Evolutionary conservation across 345 rosid species (phyloP).

Genomic region (Eutrema japonicum): DNA sequence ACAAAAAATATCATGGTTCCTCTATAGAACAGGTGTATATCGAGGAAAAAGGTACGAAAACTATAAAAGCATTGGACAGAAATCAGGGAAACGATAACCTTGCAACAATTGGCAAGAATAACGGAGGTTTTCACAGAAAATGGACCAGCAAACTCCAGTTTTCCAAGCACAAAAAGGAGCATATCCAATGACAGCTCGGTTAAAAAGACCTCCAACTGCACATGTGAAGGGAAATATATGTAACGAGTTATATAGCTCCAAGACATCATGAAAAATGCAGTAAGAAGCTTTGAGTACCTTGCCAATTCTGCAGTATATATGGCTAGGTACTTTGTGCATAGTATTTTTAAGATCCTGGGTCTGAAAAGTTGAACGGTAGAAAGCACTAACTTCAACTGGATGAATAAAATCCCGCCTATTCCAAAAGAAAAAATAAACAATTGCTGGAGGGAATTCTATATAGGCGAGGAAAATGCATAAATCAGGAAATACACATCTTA

Average conservation of each 20-base stretch:
- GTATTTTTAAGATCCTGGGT: conserved; percentile 40
- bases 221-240: conserved; percentile 40
- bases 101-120: conserved; percentile 80
- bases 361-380: conserved; percentile 63
- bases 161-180: conserved; percentile 74
- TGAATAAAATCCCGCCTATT: conserved; percentile 75
- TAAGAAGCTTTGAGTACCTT: conserved; percentile 52
- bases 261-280: conserved; percentile 21
- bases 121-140: conserved; percentile 67
- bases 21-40: conserved; percentile 10
- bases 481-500: conserved; percentile 26
- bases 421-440: conserved; percentile 34
- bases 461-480: conserved; percentile 24
- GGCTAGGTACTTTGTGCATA: conserved; percentile 61
- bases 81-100: conserved; percentile 53
- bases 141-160: conserved; percentile 88
- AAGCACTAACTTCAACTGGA: conserved; percentile 70
- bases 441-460: conserved; percentile 17
- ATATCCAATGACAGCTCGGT: conserved; percentile 84
- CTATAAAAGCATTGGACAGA: conserved; percentile 18
- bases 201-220: conserved; percentile 72
- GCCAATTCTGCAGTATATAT: conserved; percentile 70
- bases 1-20: not conserved
- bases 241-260: conserved; percentile 28
- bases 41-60: conserved; percentile 10